phyloP scores from a whole-genome alignment of 805 yeast genomes.

The Lipomyces chichibuensis region DNA sequence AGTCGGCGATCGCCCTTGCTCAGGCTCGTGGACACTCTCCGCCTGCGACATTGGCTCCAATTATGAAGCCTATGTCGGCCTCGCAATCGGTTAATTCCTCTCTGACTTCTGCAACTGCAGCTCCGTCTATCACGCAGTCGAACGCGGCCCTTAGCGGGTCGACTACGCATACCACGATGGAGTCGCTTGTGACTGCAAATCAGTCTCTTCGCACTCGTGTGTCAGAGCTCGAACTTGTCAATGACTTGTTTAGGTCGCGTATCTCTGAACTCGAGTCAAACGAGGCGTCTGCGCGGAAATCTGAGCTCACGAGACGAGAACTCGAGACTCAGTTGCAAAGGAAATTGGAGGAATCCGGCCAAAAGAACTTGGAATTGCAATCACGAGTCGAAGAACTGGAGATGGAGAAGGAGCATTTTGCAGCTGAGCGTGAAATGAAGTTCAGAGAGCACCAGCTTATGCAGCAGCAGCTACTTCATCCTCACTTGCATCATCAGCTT shows the following conservation, averaged over 20 bases:
- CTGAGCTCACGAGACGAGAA: constrained; percentile 42
- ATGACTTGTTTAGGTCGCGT: constrained; percentile 81
- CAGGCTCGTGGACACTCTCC: constrained; percentile 4
- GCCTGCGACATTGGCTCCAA: constrained; percentile 8
- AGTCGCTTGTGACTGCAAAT: constrained; percentile 39
- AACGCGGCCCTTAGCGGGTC: constrained; percentile 8
- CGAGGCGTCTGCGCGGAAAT: constrained; percentile 44
- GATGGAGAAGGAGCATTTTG: constrained; percentile 15
- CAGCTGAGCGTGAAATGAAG: neutral
- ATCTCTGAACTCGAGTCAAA: constrained; percentile 73
- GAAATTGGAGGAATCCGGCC: constrained; percentile 33
- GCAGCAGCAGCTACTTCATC: constrained; percentile 18
- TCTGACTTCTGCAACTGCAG: constrained; percentile 2
- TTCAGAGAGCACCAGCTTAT: constrained; percentile 9
- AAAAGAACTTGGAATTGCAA: constrained; percentile 30
- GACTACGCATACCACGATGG: constrained; percentile 21
- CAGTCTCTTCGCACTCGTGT: constrained; percentile 70
- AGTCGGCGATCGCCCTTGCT: neutral
- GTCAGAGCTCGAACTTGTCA: constrained; percentile 85
- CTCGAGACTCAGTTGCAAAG: constrained; percentile 54
- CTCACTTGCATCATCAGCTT: constrained; percentile 13
- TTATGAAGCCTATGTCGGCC: neutral
- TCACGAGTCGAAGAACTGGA: constrained; percentile 30
- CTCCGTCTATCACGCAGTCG: constrained; percentile 8
- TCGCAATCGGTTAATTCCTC: neutral